These are phyloP conservation scores for Porcisia hertigi DNA, from an alignment of 208 protist genomes.

Conservation along the genomic window DNA sequence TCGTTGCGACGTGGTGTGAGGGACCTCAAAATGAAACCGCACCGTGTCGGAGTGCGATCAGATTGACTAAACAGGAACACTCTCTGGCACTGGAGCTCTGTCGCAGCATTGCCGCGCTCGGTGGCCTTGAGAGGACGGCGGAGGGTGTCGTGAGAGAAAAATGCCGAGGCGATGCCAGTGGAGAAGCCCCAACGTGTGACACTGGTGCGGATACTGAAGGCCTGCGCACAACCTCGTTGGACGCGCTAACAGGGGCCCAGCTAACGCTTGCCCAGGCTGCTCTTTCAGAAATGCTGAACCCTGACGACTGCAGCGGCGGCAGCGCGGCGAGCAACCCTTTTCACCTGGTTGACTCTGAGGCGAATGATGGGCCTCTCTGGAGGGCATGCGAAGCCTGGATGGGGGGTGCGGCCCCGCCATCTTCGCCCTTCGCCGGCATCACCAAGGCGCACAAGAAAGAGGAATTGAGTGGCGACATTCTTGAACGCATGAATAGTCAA, in stretches of 20 bases:
- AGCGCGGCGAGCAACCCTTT: neutral
- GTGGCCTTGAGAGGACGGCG: neutral
- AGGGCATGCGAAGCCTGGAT: conserved; percentile 2
- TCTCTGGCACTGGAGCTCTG: conserved; percentile 14
- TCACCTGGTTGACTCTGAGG: neutral
- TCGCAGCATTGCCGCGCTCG: conserved; percentile 2
- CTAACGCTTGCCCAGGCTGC: neutral
- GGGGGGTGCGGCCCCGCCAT: neutral
- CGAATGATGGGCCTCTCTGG: neutral
- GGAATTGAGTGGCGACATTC: neutral
- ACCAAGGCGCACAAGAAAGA: neutral
- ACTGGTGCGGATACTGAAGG: neutral
- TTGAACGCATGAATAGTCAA: conserved; percentile 20
- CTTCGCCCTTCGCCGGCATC: conserved; percentile 13
- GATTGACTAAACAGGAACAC: neutral
- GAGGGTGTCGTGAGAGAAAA: neutral
- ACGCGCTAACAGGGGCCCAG: neutral
- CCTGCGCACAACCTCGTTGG: neutral
- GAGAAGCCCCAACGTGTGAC: neutral
- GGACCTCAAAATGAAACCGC: neutral
- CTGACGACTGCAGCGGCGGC: neutral
- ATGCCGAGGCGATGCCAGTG: neutral
- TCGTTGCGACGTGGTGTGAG: conserved; percentile 12
- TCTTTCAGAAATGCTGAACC: neutral
- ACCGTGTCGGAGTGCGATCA: neutral